Base-by-base conservation (phyloP, 2,329 filamentous ascomycete genomes). In the Alternaria sp. region DNA sequence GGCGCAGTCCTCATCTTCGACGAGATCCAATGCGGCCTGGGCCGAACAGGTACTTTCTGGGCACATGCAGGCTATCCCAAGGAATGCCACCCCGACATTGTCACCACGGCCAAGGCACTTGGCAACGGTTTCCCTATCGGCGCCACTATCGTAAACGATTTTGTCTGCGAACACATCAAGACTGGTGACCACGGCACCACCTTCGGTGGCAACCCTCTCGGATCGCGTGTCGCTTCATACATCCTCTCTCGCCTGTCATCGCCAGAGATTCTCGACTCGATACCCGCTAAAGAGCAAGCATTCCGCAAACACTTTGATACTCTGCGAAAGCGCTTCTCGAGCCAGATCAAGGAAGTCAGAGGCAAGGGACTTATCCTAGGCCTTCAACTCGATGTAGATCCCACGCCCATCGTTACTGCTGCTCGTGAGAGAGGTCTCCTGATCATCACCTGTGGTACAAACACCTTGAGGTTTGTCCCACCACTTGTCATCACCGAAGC, bases 81-180 rank as follows among this genome's bases (percentile, higher is more conserved):
- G 69, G 89, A 91, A 66, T 93, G 93, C 2, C 95, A 99, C 76
- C 95, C 95, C 7, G 95, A 99, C 73, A 90, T 99, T 66, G 81
- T 99, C 65, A 97, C 94, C 14, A 94, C 92, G 0, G 95, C 95
- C 58, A 99, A 99, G 83, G 95, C 95, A 1, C 88, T 99, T 2
- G 95, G 95, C 16, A 99, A 99, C 74, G 95, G 95, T 5, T 94
- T 97, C 79, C 95, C 95, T 48, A 94, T 99, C 67, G 95, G 93
- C 51, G 95, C 95, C 7, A 92, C 91, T 5, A 86, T 90, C 52
- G 83, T 89, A 28, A 88, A 86, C 14, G 86, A 86, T 56, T 82
- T 84, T 24, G 91, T 96, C 1, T 89, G 88, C 28, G 85, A 89
- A 53, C 88, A 89, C 75, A 88, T 90, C 71, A 85, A 88, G 67